Base-by-base conservation (phyloP, 805 yeast genomes). In the Metschnikowia vanudenii region DNA sequence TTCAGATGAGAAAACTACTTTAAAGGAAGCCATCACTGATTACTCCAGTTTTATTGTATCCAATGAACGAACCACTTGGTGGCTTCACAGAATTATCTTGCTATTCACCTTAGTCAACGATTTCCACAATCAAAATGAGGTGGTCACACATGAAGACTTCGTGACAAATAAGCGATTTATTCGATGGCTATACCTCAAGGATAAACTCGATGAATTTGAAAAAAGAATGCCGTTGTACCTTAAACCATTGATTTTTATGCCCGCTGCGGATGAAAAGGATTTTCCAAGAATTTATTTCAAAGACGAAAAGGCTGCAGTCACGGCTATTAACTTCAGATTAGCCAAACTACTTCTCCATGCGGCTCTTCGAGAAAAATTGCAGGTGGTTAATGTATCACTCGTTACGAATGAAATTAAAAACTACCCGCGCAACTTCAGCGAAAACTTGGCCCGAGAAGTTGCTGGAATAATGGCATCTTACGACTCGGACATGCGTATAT, bases 401-500 rank as follows among this genome's bases (percentile, higher is more conserved):
- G 60, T 59, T 1, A 52, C 54, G 38, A 54, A 49, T 12, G 64
- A 66, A 24, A 39, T 58, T 11, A 51, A 49, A 3, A 56, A 56
- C 30, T 64, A 59, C 47, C 64, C 71, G 1, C 43, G 55, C 2
- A 56, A 61, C 26, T 64, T 60, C 45, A 48, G 54, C 8, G 60
- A 60, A 28, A 55, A 58, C 14, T 38, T 67, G 16, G 66, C 74
- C 17, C 60, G 60, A 44, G 74, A 70, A 30, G 57, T 69, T 7
- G 58, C 70, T 31, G 76, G 75, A 2, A 68, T 71, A 26, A 49
- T 71, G 53, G 61, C 60, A 43, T 66, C 74, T 2, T 71, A 71
- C 45, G 72, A 69, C 31, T 45, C 57, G 12, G 69, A 66, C 47
- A 33, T 58, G 31, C 45, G 50, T 26, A 54, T 71, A 26, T 69